A percentile compares a stretch with the other conserved stretches of the same genome.
These are phyloP conservation scores for Orbilia quercus DNA, from an alignment of 2,329 filamentous ascomycete species.

Conservation along the genomic window DNA sequence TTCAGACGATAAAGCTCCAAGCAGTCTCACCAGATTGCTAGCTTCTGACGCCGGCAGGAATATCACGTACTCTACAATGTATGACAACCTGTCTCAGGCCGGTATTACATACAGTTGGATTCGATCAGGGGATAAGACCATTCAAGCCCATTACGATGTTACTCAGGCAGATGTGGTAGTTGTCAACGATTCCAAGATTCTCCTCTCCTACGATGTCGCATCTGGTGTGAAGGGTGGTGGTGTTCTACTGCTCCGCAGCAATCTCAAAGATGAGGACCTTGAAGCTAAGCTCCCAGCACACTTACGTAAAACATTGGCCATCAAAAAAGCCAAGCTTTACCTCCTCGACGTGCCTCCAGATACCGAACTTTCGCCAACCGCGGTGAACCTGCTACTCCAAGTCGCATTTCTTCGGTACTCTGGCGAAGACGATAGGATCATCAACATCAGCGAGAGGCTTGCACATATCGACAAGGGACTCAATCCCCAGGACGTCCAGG, in stretches of 20 bases:
- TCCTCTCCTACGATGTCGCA: constrained; percentile 80
- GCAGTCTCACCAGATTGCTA: constrained; percentile 71
- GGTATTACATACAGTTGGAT: constrained; percentile 79
- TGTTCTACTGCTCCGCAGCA: constrained; percentile 78
- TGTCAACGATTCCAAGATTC: constrained; percentile 80
- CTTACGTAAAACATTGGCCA: constrained; percentile 77
- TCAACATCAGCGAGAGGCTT: constrained; percentile 46
- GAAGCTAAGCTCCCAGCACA: constrained; percentile 83
- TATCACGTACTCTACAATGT: constrained; percentile 70
- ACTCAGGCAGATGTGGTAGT: constrained; percentile 81
- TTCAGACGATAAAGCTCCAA: constrained; percentile 72
- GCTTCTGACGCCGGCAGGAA: constrained; percentile 72
- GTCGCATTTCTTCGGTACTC: constrained; percentile 84
- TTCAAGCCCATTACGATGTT: constrained; percentile 85
- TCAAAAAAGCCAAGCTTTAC: constrained; percentile 77
- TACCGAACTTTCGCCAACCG: constrained; percentile 68
- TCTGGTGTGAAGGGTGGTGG: constrained; percentile 76
- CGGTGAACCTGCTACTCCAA: constrained; percentile 77
- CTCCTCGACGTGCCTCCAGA: constrained; percentile 81
- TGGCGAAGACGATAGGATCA: constrained; percentile 72
- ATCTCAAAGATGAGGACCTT: constrained; percentile 85
- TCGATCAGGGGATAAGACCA: constrained; percentile 83
- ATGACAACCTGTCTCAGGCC: constrained; percentile 76
- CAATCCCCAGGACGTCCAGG: constrained; percentile 62
- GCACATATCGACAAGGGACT: constrained; percentile 36